A percentile compares a stretch with the other conserved stretches of the same genome.
Conservation (phyloP, 1,284 basidiomycete species). For the Erythrobasidium hasegawianum region DNA sequence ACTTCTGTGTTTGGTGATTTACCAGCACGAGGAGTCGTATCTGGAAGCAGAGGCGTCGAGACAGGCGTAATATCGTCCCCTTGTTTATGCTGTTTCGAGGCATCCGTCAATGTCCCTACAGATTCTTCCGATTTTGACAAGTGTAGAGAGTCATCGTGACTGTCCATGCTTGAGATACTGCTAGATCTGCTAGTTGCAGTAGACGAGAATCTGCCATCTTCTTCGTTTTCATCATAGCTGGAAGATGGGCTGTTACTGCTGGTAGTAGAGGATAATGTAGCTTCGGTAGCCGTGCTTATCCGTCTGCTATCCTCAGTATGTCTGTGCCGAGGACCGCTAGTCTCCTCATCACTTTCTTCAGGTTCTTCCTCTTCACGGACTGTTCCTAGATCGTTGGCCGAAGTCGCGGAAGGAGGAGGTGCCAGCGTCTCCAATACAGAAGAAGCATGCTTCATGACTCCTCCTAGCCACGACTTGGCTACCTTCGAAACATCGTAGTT, state of each 20-base stretch:
- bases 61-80: conserved; percentile 17
- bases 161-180: conserved; percentile 30
- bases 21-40: not conserved
- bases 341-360: conserved; percentile 12
- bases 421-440: conserved; percentile 20
- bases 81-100: not conserved
- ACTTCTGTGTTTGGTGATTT: conserved; percentile 1
- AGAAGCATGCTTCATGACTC: conserved; percentile 30
- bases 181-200: conserved; percentile 18
- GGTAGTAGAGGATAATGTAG: conserved; percentile 9
- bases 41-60: conserved; percentile 11
- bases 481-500: conserved; percentile 29
- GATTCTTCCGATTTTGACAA: not conserved
- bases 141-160: not conserved
- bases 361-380: conserved; percentile 31
- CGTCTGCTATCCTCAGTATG: not conserved
- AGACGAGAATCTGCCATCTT: conserved; percentile 26
- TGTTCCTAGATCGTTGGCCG: conserved; percentile 12
- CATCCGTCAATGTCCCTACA: not conserved
- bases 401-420: conserved; percentile 10
- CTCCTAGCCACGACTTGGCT: conserved; percentile 34
- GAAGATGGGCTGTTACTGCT: conserved; percentile 24
- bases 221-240: conserved; percentile 1
- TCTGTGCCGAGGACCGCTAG: not conserved
- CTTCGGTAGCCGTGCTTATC: conserved; percentile 13